Evolutionary conservation across 371 early-diverging fungal genomes (phyloP), one percentile per base, ranked within the genome.

Genomic region (Rhizopus sp.): DNA sequence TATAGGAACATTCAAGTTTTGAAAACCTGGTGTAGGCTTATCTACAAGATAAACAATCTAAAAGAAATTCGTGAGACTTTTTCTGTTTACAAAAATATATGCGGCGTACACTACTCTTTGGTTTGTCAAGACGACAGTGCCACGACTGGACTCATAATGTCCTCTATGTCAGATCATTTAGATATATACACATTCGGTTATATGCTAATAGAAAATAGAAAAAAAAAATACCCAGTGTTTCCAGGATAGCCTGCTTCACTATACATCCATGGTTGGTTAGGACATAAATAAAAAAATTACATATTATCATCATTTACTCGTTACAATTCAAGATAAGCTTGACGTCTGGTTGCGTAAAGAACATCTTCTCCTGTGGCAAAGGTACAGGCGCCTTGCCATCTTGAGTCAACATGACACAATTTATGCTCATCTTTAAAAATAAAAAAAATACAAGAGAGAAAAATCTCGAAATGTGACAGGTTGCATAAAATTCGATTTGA

Each of bases 331-430:
- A 53, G 5, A 66, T 63, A 39, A 74, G 41, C 39, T 72, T 69
- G 2, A 78, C 70, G 10, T 53, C 48, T 1, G 64, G 48, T 48
- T 75, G 80, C 7, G 55, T 60, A 32, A 70, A 70, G 39, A 75
- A 73, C 35, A 72, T 59, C 44, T 83, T 77, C 63, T 83, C 83
- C 41, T 70, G 69, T 37, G 83, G 82, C 34, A 83, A 64, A 17
- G 78, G 75, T 0, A 83, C 64, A 10, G 73, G 74, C 2, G 59
- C 58, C 9, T 48, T 57, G 6, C 70, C 72, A 50, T 72, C 72
- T 7, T 65, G 69, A 17, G 68, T 56, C 12, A 83, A 35, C 76
- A 81, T 77, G 5, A 72, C 76, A 72, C 83, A 83, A 49, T 83
- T 83, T 30, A 83, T 39, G 38, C 80, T 79, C 83, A 83, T 83